Conservation (phyloP, 192 early-diverging fungal genomes). For the Dissophora globulifera region DNA sequence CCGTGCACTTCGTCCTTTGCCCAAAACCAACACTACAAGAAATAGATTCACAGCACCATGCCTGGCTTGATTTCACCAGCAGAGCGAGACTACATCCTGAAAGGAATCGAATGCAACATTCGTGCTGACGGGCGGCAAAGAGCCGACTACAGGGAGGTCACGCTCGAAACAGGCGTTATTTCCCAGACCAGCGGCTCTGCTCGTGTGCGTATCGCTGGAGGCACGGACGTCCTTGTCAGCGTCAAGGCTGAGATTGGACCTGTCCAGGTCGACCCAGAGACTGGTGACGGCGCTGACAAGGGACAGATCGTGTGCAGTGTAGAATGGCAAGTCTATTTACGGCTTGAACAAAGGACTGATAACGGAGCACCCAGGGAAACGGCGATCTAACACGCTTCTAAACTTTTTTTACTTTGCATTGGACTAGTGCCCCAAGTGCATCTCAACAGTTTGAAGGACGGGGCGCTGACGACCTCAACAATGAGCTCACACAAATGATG, state of each 20-base stretch:
- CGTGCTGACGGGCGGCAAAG: conserved; percentile 90
- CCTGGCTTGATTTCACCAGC: conserved; percentile 74
- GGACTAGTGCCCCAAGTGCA: conserved; percentile 80
- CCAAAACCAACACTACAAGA: too few species aligned
- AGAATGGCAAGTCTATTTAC: conserved; percentile 91
- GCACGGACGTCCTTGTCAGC: conserved; percentile 93
- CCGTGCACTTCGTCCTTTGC: too few species aligned
- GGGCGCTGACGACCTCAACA: conserved; percentile 85
- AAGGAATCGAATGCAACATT: conserved; percentile 82
- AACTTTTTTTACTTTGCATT: too few species aligned
- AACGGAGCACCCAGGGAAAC: too few species aligned
- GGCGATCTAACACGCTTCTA: too few species aligned
- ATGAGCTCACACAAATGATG: conserved; percentile 85
- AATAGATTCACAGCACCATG: too few species aligned
- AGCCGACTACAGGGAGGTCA: conserved; percentile 79
- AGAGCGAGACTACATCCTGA: conserved; percentile 85
- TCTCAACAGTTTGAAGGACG: conserved; percentile 83
- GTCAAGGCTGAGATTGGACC: conserved; percentile 92
- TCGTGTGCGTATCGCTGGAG: conserved; percentile 81
- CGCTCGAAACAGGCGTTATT: conserved; percentile 88
- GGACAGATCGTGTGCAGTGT: conserved; percentile 88
- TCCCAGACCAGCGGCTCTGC: conserved; percentile 92
- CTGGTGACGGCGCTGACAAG: conserved; percentile 67
- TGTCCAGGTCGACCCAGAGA: conserved; percentile 62
- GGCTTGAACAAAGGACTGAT: too few species aligned